Evolutionary conservation across 2,329 filamentous ascomycete genomes (phyloP), one percentile per base, ranked within the genome.

Genomic region (Hymenoscyphus salicellus): DNA sequence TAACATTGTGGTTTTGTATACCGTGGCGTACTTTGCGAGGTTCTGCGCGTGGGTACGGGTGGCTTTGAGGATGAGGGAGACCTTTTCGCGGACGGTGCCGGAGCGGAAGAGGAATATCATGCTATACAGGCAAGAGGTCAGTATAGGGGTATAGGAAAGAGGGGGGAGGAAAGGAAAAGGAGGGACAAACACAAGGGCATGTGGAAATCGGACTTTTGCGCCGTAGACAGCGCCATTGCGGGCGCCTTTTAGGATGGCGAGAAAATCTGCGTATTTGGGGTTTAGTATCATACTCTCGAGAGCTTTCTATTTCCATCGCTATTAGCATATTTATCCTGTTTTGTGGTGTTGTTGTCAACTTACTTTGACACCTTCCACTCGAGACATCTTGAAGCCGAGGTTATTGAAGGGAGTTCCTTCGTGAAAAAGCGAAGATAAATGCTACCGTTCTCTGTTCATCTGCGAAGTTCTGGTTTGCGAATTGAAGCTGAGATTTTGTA

Each of bases 141-240:
- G n/a, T 30, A 30, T 30, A 6, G 28, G 6, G 28, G 28, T 3
- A 30, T 30, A 6, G 28, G 28, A 30, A 30, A 3, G 6, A 30
- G 28, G 28, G 6, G 14, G 14, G 36, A 4, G 11, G 36, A 2
- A 16, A 16, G 33, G 36, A 17, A 17, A 3, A 60, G 59, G 26
- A n/a, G 57, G 32, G 43, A 72, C 81, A 68, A 82, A 88, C 84
- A 99, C 95, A 71, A 99, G 85, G 66, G 95, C 95, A 81, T 99
- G 95, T 69, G 95, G 95, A 81, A 99, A 98, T 69, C 95, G 93
- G 78, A 99, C 92, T 86, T 98, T 98, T 73, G 91, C 88, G 66
- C 95, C 95, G 80, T 99, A 99, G 68, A 99, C 92, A 70, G 93
- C 89, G 77, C 95, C 95, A 87, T 98, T 99, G 79, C 95, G 92